These are phyloP conservation scores for Eutrema heterophyllum DNA, from an alignment of 345 rosid genomes.

Conservation along the genomic window DNA sequence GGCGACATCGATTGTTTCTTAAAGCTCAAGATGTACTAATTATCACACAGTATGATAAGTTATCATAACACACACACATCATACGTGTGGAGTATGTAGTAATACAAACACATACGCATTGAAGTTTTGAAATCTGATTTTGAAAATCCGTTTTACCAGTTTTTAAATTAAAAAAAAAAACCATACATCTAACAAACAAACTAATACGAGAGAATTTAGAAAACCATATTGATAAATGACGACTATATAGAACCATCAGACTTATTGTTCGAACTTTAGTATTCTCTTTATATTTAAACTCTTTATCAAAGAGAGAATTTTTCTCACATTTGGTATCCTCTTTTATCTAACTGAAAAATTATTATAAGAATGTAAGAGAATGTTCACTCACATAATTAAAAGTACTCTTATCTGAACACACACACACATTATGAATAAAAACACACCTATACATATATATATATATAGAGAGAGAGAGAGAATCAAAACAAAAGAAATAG, in stretches of 20 bases:
- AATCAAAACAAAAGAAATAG: neutral
- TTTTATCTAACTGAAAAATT: neutral
- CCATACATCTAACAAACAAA: neutral
- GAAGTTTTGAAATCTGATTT: neutral
- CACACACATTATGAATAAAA: neutral
- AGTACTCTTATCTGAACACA: neutral
- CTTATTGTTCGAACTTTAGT: neutral
- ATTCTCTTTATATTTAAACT: neutral
- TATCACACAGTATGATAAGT: constrained; percentile 4
- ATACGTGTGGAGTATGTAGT: neutral
- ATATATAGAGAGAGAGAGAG: too few species aligned
- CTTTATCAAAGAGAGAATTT: neutral
- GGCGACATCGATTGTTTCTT: constrained; percentile 31
- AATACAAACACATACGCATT: neutral
- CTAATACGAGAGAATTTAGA: neutral
- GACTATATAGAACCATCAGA: neutral
- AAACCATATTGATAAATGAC: too few species aligned
- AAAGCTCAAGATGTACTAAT: constrained; percentile 21
- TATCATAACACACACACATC: constrained; percentile 6
- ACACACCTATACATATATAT: too few species aligned
- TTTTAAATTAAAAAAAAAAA: neutral
- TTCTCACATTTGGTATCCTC: neutral
- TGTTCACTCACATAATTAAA: neutral
- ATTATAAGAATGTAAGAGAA: neutral
- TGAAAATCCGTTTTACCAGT: neutral